phyloP scores from a whole-genome alignment of 2,329 filamentous ascomycete species.

The Fusarium sambucinum region DNA sequence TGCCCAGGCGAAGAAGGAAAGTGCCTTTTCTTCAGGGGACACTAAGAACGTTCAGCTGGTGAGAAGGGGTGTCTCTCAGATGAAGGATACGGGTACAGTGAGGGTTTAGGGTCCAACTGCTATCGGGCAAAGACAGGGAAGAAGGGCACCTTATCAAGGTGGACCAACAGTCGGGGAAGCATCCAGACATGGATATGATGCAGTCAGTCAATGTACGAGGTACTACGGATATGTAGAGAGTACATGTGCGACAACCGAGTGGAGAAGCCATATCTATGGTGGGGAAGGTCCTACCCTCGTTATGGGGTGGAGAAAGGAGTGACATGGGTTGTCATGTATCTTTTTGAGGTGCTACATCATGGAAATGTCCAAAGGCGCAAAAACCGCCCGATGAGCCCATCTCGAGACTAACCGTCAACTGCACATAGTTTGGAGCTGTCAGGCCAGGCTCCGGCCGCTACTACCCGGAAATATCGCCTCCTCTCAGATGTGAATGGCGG shows the following conservation, averaged over 20 bases:
- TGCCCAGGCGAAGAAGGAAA: neutral
- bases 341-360: constrained; percentile 10
- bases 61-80: constrained; percentile 3
- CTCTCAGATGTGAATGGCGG: constrained; percentile 3
- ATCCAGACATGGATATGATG: constrained; percentile 24
- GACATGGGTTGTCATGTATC: constrained; percentile 8
- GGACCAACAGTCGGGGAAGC: constrained; percentile 36
- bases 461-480: constrained; percentile 14
- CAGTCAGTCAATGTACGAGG: constrained; percentile 21
- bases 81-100: constrained; percentile 10
- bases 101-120: constrained; percentile 20
- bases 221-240: neutral
- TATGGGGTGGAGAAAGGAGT: constrained; percentile 27
- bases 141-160: constrained; percentile 21
- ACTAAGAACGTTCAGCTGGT: constrained; percentile 1
- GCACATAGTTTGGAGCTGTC: constrained; percentile 4
- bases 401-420: constrained; percentile 8
- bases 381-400: constrained; percentile 13
- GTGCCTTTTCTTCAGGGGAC: neutral
- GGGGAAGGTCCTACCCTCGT: constrained; percentile 32
- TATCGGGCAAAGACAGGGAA: constrained; percentile 12
- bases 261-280: constrained; percentile 28
- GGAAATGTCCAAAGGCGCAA: constrained; percentile 18
- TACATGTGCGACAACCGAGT: constrained; percentile 13
- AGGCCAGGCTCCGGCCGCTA: constrained; percentile 16